Evolutionary conservation across 805 yeast genomes (phyloP).

Genomic region (Candida adriatica): DNA sequence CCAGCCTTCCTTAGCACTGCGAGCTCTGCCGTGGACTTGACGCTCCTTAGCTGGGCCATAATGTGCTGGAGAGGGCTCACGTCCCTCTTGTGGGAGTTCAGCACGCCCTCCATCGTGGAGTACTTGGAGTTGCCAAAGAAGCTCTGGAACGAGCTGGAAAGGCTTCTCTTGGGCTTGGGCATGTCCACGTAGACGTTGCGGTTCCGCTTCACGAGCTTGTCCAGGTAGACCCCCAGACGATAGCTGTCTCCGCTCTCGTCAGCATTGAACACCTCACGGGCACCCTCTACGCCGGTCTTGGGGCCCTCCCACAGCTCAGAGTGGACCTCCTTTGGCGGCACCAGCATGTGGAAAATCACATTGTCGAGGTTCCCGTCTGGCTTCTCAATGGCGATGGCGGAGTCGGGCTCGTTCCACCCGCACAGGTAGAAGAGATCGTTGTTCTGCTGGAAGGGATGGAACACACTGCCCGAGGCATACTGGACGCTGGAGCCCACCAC

Average conservation of each 20-base stretch:
- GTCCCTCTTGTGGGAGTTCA: constrained; percentile 26
- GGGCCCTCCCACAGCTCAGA: constrained; percentile 95
- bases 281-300: constrained; percentile 82
- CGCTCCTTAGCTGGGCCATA: constrained; percentile 46
- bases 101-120: constrained; percentile 23
- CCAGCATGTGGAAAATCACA: constrained; percentile 66
- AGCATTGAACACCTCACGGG: constrained; percentile 77
- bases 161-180: constrained; percentile 20
- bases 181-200: constrained; percentile 51
- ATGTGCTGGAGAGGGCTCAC: constrained; percentile 37
- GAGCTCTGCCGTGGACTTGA: constrained; percentile 75
- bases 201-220: constrained; percentile 40
- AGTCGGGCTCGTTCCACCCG: constrained; percentile 90
- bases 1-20: constrained; percentile 78
- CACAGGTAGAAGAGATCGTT: constrained; percentile 81
- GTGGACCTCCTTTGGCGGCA: constrained; percentile 71
- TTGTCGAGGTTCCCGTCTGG: constrained; percentile 45
- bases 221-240: constrained; percentile 35
- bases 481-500: constrained; percentile 66
- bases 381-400: constrained; percentile 62
- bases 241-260: constrained; percentile 58
- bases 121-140: constrained; percentile 24
- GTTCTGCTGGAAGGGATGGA: constrained; percentile 88
- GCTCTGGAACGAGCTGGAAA: constrained; percentile 20
- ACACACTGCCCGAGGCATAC: constrained; percentile 85